Base-by-base conservation (phyloP, 768 basidiomycete species). In the Scleroderma bovista region DNA sequence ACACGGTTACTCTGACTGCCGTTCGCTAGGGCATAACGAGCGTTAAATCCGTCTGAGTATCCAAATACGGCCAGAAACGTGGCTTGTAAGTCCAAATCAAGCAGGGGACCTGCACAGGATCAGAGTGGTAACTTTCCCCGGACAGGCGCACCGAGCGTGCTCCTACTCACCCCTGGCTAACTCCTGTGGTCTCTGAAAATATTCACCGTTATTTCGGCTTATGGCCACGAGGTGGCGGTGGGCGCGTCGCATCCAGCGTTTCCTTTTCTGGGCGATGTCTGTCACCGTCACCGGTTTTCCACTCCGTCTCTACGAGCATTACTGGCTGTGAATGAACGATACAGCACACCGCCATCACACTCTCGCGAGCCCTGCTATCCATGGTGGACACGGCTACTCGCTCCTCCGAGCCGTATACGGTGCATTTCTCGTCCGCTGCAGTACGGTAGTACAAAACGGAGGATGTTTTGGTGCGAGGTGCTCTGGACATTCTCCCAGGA, bases 401-500 rank as follows among this genome's bases (percentile, higher is more conserved):
- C 47, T 50, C 47, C 57, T 57, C 66, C 66, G 67, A 52, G 55
- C 67, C 51, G 58, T 64, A 53, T 48, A 48, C 55, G 56, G 49
- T 56, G 32, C 24, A 23, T 29, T 17, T 31, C 56, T 46, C 54
- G 44, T 54, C 57, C 54, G 47, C 57, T 61, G 33, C 51, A 31
- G 42, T 51, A 24, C 55, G 53, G 55, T 57, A 56, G 65, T 67
- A 67, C 66, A 67, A 66, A 67, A 69, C 60, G 62, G 54, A 68
- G 54, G 55, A 63, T 67, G 65, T 49, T 24, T 51, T 52, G 5
- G 4, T 56, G 50, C 33, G 36, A 40, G 40, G 40, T 46, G 49
- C 23, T 32, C 50, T 46, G 48, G 61, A 57, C 52, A 61, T 60
- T 62, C 56, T 47, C 56, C 48, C 61, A 60, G 60, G 55, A 54